These are phyloP conservation scores for Kalmusia sp. DNA, from an alignment of 2,329 filamentous ascomycete genomes.

Conservation along the genomic window DNA sequence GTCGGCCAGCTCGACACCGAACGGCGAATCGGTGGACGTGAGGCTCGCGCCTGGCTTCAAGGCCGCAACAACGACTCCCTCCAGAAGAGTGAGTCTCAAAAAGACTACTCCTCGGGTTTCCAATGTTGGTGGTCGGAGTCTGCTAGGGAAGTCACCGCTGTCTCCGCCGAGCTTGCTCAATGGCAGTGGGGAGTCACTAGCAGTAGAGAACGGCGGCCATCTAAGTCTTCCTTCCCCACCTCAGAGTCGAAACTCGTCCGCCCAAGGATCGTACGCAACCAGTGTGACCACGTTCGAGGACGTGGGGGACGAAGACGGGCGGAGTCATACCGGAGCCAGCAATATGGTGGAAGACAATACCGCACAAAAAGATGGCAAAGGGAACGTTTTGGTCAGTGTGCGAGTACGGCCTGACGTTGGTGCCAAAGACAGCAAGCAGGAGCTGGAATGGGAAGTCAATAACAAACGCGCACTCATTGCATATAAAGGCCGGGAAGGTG, in stretches of 20 bases:
- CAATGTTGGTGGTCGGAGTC: constrained; percentile 36
- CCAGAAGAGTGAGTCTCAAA: constrained; percentile 46
- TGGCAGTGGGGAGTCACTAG: constrained; percentile 77
- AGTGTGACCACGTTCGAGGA: constrained; percentile 89
- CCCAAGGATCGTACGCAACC: constrained; percentile 90
- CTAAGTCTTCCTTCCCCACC: constrained; percentile 82
- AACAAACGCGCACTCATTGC: constrained; percentile 81
- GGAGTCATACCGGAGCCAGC: constrained; percentile 53
- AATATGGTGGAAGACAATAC: constrained; percentile 34
- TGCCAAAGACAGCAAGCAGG: constrained; percentile 67
- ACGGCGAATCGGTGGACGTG: constrained; percentile 41
- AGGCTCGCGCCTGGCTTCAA: constrained; percentile 37
- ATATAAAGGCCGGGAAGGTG: constrained; percentile 86
- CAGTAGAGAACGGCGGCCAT: constrained; percentile 66
- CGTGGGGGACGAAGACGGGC: constrained; percentile 65
- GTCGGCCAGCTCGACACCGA: constrained; percentile 55
- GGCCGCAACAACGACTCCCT: constrained; percentile 34
- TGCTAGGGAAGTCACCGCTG: constrained; percentile 52
- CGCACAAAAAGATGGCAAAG: constrained; percentile 74
- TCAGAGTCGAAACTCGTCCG: constrained; percentile 89
- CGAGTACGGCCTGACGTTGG: constrained; percentile 84
- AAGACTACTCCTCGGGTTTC: constrained; percentile 62
- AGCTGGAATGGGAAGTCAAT: constrained; percentile 92
- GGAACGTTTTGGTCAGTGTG: constrained; percentile 95
- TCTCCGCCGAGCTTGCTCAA: constrained; percentile 76